Evolutionary conservation across 306 rosid genomes (phyloP).

Genomic region (Sophora flavescens): DNA sequence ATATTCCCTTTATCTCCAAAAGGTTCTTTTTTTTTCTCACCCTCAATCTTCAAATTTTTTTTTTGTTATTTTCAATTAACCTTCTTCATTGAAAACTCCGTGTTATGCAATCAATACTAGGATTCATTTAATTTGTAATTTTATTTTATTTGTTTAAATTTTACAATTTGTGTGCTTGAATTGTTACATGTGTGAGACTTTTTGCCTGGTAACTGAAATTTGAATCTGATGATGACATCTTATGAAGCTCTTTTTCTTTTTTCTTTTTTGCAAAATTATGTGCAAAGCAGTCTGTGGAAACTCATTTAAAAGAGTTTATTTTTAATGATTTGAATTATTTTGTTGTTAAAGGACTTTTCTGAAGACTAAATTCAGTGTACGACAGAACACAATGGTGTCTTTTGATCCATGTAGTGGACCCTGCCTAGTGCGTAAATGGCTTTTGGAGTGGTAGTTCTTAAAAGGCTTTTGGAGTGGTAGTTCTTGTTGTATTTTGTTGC

Average conservation of each 20-base stretch:
- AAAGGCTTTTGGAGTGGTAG: background rate
- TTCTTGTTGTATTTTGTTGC: background rate
- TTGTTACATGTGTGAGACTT: background rate
- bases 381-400: background rate
- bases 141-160: background rate
- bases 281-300: background rate
- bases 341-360: background rate
- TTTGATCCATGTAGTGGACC: background rate
- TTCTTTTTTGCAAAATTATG: too few species aligned
- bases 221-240: background rate
- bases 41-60: background rate
- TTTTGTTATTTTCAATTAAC: background rate
- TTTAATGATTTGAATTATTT: too few species aligned
- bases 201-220: background rate
- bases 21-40: slow-evolving; percentile 55
- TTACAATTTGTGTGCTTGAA: background rate
- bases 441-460: background rate
- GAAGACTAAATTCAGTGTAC: too few species aligned
- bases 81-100: background rate
- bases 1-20: slow-evolving; percentile 83
- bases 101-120: background rate
- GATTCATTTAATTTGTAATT: background rate
- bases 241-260: background rate
- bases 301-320: background rate
- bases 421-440: background rate